A percentile compares a stretch with the other conserved stretches of the same genome.
Evolutionary conservation across 2,329 filamentous ascomycete genomes (phyloP).

Genomic region (Neopestalotiopsis sp.): DNA sequence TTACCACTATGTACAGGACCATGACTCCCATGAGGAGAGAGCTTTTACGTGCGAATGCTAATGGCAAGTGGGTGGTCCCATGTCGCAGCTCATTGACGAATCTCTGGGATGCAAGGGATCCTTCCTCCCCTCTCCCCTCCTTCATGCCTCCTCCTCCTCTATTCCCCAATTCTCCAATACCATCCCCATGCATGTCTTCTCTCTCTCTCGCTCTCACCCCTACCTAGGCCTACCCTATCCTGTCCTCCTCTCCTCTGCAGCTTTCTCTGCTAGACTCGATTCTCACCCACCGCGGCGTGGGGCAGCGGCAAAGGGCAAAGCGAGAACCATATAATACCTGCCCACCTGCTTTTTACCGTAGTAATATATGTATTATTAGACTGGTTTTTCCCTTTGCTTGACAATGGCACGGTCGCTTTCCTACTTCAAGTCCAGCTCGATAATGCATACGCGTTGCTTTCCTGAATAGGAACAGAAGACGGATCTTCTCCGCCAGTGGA

Average conservation of each 20-base stretch:
- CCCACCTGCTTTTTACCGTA: too few relatives aligned
- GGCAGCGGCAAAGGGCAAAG: too few relatives aligned
- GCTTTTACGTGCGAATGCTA: slow-evolving; percentile 12
- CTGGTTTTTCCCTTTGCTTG: too few relatives aligned
- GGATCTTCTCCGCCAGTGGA: neutral
- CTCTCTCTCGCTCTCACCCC: neutral
- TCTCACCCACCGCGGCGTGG: too few relatives aligned
- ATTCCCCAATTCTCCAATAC: neutral
- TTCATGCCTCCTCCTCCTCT: neutral
- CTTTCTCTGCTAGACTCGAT: too few relatives aligned
- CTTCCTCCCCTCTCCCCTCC: neutral
- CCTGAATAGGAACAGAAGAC: neutral
- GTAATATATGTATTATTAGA: too few relatives aligned
- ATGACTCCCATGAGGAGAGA: too few relatives aligned
- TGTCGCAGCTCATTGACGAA: slow-evolving; percentile 5
- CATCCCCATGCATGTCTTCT: neutral
- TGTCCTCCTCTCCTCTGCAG: too few relatives aligned
- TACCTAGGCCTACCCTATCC: neutral
- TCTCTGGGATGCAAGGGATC: slow-evolving; percentile 8
- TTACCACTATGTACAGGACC: neutral
- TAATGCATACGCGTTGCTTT: neutral
- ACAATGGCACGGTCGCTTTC: too few relatives aligned
- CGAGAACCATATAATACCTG: too few relatives aligned
- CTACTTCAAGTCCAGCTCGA: neutral
- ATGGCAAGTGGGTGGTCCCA: slow-evolving; percentile 3